phyloP scores from a whole-genome alignment of 1,284 basidiomycete genomes.

The Boletellus deceptivus region DNA sequence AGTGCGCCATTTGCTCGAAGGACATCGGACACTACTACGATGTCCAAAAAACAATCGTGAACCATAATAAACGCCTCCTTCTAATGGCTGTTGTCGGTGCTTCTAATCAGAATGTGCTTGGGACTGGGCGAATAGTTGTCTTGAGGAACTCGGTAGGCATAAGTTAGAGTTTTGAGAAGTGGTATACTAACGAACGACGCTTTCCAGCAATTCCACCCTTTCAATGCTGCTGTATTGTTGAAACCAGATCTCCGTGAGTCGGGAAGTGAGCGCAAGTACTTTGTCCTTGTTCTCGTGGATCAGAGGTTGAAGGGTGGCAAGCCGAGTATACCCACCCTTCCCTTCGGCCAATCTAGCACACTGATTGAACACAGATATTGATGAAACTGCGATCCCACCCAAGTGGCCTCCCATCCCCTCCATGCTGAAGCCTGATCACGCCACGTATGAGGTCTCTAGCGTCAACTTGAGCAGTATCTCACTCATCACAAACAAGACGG shows the following conservation, averaged over 20 bases:
- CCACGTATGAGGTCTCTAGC: conserved; percentile 67
- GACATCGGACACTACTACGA: conserved; percentile 84
- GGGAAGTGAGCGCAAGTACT: conserved; percentile 58
- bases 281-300: conserved; percentile 76
- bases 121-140: conserved; percentile 79
- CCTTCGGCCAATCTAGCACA: neutral
- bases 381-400: conserved; percentile 64
- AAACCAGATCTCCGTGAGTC: conserved; percentile 59
- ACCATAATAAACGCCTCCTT: conserved; percentile 66
- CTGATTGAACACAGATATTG: conserved; percentile 48
- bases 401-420: conserved; percentile 66
- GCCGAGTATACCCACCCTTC: conserved; percentile 43
- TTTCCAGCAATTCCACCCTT: conserved; percentile 72
- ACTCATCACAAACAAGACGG: conserved; percentile 65
- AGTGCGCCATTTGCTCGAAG: conserved; percentile 63
- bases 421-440: conserved; percentile 47
- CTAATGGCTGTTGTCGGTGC: conserved; percentile 62
- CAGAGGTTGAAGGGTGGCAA: conserved; percentile 56
- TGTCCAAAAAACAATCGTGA: conserved; percentile 63
- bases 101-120: conserved; percentile 69
- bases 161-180: neutral
- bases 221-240: conserved; percentile 74
- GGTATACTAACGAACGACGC: neutral
- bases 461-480: conserved; percentile 77
- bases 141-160: conserved; percentile 75